Base-by-base conservation (phyloP, 2,329 filamentous ascomycete species). In the Calonectria crousiana region DNA sequence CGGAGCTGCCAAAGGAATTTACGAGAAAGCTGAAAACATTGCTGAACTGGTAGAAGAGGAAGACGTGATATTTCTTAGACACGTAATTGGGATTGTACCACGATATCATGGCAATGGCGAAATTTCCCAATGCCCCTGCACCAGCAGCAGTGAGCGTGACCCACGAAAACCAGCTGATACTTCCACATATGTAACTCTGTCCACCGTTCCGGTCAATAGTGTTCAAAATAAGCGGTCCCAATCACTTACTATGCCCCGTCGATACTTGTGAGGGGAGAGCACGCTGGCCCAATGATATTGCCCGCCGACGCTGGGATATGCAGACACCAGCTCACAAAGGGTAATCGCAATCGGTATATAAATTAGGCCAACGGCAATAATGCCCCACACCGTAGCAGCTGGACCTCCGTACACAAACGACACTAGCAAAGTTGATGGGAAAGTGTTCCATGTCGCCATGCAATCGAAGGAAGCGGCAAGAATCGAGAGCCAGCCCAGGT, bases 391-490 rank as follows among this genome's bases (percentile, higher is more conserved):
- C 11, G 65, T 67, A 28, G 65, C 49, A 10, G 65, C 64, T 11
- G 65, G 65, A 13, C 65, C 49, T 2, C 65, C 65, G 9, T 67
- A 67, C 9, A 67, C 65, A 26, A 67, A 67, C 1, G 47, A 53
- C 6, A 67, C 65, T 5, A 67, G 18, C 13, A 67, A n/a, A 2
- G 49, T 67, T 6, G 65, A 41, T 41, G 65, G 65, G 18, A 67
- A 67, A 14, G 65, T 67, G 23, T 53, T 56, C 65, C 65, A 67
- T 32, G 65, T 67, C 28, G 65, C 49, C 65, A 67, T 53, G 49
- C 65, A 41, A 14, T 67, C 65, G 23, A 67, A 67, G 4, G 47
- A 28, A 18, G 65, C 49, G 4, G 65, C 65, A 8, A 67, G 23
- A 41, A 67, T 67, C 5, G 65, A 67, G 6, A 67, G 32, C 65